Conservation (phyloP, 257 asterid species). For the Solanum lycopersicoides region DNA sequence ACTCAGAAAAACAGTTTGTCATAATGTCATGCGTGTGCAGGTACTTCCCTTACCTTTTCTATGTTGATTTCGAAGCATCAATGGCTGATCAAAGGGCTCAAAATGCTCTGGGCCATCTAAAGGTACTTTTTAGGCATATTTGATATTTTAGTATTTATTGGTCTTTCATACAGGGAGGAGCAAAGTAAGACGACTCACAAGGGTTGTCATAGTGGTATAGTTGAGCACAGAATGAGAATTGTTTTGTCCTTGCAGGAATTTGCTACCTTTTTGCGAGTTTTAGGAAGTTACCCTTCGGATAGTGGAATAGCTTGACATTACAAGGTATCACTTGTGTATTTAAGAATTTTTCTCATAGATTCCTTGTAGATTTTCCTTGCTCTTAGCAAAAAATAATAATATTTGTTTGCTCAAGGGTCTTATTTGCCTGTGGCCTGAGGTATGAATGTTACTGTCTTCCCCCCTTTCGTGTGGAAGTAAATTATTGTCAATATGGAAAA, state of each 20-base stretch:
- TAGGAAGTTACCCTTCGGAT: conserved; percentile 96
- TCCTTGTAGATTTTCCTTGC: neutral
- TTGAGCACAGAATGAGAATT: neutral
- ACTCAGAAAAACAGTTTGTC: neutral
- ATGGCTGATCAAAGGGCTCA: conserved; percentile 99
- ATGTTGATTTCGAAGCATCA: conserved; percentile 97
- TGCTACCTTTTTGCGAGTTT: conserved; percentile 85
- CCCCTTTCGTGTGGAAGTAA: neutral
- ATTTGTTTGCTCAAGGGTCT: neutral
- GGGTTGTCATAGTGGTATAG: neutral
- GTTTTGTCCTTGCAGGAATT: conserved; percentile 58
- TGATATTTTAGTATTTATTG: neutral
- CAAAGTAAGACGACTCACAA: neutral
- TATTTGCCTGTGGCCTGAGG: neutral
- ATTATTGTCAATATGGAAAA: neutral
- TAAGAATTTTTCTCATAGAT: neutral
- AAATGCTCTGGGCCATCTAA: conserved; percentile 86
- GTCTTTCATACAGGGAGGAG: neutral
- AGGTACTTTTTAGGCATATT: conserved; percentile 30
- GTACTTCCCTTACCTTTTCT: conserved; percentile 90
- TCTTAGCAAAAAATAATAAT: neutral
- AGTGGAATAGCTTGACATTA: conserved; percentile 47
- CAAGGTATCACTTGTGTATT: conserved; percentile 16
- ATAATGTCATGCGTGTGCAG: conserved; percentile 27
- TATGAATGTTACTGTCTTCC: neutral